These are phyloP conservation scores for Fusarium sublunatum DNA, from an alignment of 2,329 filamentous ascomycete genomes.

Conservation along the genomic window DNA sequence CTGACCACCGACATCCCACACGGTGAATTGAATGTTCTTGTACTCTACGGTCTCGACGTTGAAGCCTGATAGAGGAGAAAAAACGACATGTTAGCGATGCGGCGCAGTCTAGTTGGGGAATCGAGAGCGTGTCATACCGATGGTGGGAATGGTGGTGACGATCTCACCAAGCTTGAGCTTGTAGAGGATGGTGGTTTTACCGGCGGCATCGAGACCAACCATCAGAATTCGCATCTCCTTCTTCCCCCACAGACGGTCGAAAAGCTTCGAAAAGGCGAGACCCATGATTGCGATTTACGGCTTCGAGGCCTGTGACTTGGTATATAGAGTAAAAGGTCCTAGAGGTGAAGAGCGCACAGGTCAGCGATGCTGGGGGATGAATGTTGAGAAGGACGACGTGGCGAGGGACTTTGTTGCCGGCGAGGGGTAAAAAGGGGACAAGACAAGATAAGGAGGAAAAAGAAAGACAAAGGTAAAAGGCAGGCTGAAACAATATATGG, in stretches of 20 bases:
- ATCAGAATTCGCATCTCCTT: constrained; percentile 99
- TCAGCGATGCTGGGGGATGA: constrained; percentile 27
- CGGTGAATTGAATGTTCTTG: constrained; percentile 99
- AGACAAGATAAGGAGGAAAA: constrained; percentile 20
- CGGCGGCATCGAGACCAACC: constrained; percentile 98
- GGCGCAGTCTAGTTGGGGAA: neutral
- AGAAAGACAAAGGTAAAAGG: constrained; percentile 24
- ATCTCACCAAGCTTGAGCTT: constrained; percentile 99
- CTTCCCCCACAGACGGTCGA: constrained; percentile 97
- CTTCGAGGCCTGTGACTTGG: constrained; percentile 48
- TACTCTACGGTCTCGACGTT: constrained; percentile 99
- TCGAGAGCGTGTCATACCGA: constrained; percentile 69
- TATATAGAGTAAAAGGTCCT: constrained; percentile 43
- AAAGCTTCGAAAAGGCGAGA: constrained; percentile 96
- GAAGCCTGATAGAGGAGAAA: constrained; percentile 73
- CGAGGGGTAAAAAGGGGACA: constrained; percentile 23
- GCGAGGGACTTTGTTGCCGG: constrained; percentile 33
- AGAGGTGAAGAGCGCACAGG: constrained; percentile 36
- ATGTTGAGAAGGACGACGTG: constrained; percentile 27
- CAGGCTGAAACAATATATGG: constrained; percentile 34
- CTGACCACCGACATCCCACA: constrained; percentile 99
- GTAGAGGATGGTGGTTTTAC: constrained; percentile 99
- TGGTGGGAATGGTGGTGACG: constrained; percentile 98
- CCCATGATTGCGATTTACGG: constrained; percentile 81
- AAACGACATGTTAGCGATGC: constrained; percentile 38